A percentile compares a stretch with the other conserved stretches of the same genome.
These are phyloP conservation scores for Aspergillus brasiliensis DNA, from an alignment of 2,329 filamentous ascomycete genomes.

Conservation along the genomic window DNA sequence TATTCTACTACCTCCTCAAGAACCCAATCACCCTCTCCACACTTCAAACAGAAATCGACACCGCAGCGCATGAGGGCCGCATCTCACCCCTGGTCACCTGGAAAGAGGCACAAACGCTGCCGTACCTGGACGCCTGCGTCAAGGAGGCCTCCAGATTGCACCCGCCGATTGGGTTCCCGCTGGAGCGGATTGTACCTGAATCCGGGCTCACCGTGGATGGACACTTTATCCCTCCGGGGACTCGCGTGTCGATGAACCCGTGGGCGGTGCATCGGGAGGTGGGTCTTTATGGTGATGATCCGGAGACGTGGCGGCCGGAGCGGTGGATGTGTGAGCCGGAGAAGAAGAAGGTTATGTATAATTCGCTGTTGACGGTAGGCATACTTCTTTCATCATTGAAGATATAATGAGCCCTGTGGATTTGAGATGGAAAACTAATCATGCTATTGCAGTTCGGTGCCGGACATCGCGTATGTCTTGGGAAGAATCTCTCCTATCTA, in stretches of 20 bases:
- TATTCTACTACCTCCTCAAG: conserved; percentile 72
- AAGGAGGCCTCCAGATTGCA: conserved; percentile 78
- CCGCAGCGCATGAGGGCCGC: conserved; percentile 54
- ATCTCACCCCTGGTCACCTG: conserved; percentile 64
- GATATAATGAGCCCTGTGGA: no score
- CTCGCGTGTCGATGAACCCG: conserved; percentile 59
- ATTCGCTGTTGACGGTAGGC: conserved; percentile 6
- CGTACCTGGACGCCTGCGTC: conserved; percentile 75
- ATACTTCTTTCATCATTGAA: no score
- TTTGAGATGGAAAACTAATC: no score
- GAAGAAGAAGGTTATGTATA: conserved; percentile 5
- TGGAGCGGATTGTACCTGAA: conserved; percentile 74
- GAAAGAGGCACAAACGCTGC: conserved; percentile 65
- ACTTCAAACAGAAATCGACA: conserved; percentile 58
- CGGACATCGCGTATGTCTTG: conserved; percentile 12
- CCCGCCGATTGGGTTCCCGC: conserved; percentile 69
- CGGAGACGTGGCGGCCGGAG: conserved; percentile 53
- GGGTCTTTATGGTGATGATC: conserved; percentile 69
- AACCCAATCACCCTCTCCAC: conserved; percentile 51
- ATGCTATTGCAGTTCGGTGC: conserved; percentile 14
- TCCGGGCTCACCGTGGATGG: conserved; percentile 48
- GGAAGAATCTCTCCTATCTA: conserved; percentile 15
- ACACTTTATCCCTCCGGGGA: conserved; percentile 9
- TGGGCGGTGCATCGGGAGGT: conserved; percentile 72
- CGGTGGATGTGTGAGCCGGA: conserved; percentile 9